Evolutionary conservation across 164 flowering plant genomes (phyloP), one percentile per base, ranked within the genome.

Genomic region (Umbellularia californica): DNA sequence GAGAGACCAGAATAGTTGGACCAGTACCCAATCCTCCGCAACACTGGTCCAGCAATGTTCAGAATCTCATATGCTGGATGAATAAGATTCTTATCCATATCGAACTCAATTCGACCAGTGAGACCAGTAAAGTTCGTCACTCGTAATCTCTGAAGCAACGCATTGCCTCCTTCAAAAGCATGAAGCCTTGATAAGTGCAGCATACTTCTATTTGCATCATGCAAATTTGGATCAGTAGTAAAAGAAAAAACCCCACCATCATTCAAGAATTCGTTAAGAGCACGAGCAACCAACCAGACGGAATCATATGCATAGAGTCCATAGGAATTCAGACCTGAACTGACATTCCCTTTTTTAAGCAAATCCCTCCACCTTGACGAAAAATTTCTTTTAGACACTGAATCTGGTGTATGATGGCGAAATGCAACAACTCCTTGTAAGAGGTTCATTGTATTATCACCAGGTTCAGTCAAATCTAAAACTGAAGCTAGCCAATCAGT

Each of bases 401-500:
- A 81, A 75, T 90, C 96, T 25, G 94, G 94, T 30, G 82, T 85
- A 76, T 92, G 85, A 79, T 87, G 95, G 50, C 95, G 92, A 73
- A 93, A 84, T 47, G 94, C 86, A 72, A 95, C 73, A 50, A 93
- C 98, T 27, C 98, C 99, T 85, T 92, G 94, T 22, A 90, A 64
- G 50, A 86, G 84, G 81, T 85, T 82, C 82, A 83, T 83, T 14
- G 75, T 84, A 2, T 81, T 83, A 58, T 78, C 74, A 12, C 68
- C 72, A 24, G 83, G 74, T 65, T 79, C 84, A 3, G 77, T 79
- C 20, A 87, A 80, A 85, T 95, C 99, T 52, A 95, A 74, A 70
- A 80, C 75, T 20, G 98, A 79, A 72, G 97, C 81, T 73, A 95
- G 97, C 99, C 99, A 95, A 83, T 92, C 97, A 35, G 99, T 90